Base-by-base conservation (phyloP, 345 rosid genomes). In the Camelina sativa region DNA sequence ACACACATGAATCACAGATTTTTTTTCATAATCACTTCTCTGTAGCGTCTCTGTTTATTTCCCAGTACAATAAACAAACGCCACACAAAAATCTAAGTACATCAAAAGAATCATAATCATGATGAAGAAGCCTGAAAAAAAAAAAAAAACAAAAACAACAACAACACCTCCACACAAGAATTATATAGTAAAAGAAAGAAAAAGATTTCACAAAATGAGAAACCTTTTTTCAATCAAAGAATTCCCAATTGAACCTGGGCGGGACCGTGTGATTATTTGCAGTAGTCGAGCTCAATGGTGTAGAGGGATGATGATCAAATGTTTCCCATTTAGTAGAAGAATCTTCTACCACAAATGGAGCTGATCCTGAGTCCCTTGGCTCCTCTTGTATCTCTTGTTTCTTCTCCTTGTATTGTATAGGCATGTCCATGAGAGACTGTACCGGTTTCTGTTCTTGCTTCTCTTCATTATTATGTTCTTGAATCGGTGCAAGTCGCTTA, bases 231-330 rank as follows among this genome's bases (percentile, higher is more conserved):
- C 80, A 89, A 73, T 89, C 92, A 70, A 89, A 87, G 81, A 89
- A 84, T 84, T 96, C 99, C 99, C 99, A 96, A 10, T 86, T 85
- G 81, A 96, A 92, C 81, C 86, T 87, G 0, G 91, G 91, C 11
- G 84, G 91, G 41, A 74, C 80, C 17, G 82, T 59, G 38, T 79
- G 62, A 67, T 75, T 81, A 66, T 76, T 56, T 19, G 80, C 72
- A 61, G 86, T 78, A 32, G 78, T 72, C 16, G 93, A 68, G 22
- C 75, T 59, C 54, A 72, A 83, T 5, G 86, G 87, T 23, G 68
- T 56, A 11, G 81, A 37, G 0, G 87, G 87, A 32, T 67, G 66
- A 0, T 91, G 77, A 74, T 91, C 98, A n/a, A 92, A 96, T 25
- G 91, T 91, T 85, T 96, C 97, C 99, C 99, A 96, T 54, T 89